Evolutionary conservation across 2,329 filamentous ascomycete genomes (phyloP).

Genomic region (Tolypocladium ophioglossoides): DNA sequence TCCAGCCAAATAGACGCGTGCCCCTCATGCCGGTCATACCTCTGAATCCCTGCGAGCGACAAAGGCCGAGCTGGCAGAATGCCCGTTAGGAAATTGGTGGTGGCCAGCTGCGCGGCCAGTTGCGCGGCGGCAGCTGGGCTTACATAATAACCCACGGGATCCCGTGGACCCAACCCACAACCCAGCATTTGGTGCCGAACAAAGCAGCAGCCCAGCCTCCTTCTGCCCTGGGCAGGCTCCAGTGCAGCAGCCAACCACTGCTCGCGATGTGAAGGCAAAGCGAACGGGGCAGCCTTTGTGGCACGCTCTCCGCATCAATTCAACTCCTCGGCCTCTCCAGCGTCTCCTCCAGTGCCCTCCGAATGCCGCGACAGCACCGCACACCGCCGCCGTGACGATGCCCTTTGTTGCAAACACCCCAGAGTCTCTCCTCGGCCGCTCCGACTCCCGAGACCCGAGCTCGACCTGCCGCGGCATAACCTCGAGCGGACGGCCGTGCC

Average conservation of each 20-base stretch:
- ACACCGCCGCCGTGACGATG: slow-evolving; percentile 14
- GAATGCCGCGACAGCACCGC: background rate
- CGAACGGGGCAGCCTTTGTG: background rate
- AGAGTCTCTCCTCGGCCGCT: slow-evolving; percentile 66
- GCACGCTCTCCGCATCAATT: background rate
- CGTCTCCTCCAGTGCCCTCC: background rate
- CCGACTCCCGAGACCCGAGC: slow-evolving; percentile 74
- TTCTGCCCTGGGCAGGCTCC: background rate
- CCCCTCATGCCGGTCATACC: no score
- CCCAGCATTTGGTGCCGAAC: no score
- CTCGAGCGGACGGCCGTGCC: slow-evolving; percentile 69
- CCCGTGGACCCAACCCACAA: background rate
- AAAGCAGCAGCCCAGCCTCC: background rate
- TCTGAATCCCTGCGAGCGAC: no score
- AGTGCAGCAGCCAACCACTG: background rate
- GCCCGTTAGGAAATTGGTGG: no score
- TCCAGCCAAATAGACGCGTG: no score
- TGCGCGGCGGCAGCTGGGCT: no score
- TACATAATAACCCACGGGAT: no score
- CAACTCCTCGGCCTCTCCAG: background rate
- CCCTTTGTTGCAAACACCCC: slow-evolving; percentile 51
- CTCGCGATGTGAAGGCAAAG: background rate
- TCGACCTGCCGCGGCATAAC: slow-evolving; percentile 87
- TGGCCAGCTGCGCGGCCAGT: no score
- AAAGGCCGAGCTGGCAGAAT: no score